Conservation (phyloP, 495 filamentous ascomycete genomes). For the Penicillium ucsense region DNA sequence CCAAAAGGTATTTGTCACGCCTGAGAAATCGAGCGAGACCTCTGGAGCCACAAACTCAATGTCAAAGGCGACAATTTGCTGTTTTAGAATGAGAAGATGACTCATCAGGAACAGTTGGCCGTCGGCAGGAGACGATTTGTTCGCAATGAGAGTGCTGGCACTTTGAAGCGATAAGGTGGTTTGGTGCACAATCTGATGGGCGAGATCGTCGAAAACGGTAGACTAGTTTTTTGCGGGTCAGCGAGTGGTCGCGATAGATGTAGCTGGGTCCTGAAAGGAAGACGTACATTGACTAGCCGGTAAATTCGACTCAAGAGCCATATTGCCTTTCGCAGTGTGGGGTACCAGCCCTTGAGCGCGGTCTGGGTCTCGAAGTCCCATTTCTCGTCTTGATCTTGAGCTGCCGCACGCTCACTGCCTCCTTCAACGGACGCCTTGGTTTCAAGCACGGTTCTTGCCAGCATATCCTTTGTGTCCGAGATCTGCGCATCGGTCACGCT, state of each 20-base stretch:
- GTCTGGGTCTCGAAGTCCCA: slow-evolving; percentile 46
- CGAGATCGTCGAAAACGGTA: slow-evolving; percentile 67
- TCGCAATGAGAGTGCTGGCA: slow-evolving; percentile 40
- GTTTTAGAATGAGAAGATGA: slow-evolving; percentile 82
- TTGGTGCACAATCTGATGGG: slow-evolving; percentile 67
- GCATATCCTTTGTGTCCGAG: slow-evolving; percentile 35
- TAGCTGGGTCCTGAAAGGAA: neutral
- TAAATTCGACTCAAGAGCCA: slow-evolving; percentile 80
- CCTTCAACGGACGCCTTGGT: slow-evolving; percentile 40
- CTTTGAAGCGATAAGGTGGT: slow-evolving; percentile 56
- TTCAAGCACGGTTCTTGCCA: slow-evolving; percentile 34
- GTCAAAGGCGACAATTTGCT: slow-evolving; percentile 85
- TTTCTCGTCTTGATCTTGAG: slow-evolving; percentile 35
- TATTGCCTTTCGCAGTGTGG: slow-evolving; percentile 66
- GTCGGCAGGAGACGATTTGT: slow-evolving; percentile 49
- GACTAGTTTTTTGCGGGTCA: slow-evolving; percentile 32
- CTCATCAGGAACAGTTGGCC: slow-evolving; percentile 82
- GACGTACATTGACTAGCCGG: slow-evolving; percentile 58
- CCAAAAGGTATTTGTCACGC: slow-evolving; percentile 69
- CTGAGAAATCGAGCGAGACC: slow-evolving; percentile 66
- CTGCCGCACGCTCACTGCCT: slow-evolving; percentile 39
- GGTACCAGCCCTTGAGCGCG: slow-evolving; percentile 47
- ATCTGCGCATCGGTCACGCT: slow-evolving; percentile 39
- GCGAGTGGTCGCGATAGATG: neutral
- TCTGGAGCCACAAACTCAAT: slow-evolving; percentile 76